Conservation (phyloP, 148 eudicot species). For the Vaccinium darrowii region DNA sequence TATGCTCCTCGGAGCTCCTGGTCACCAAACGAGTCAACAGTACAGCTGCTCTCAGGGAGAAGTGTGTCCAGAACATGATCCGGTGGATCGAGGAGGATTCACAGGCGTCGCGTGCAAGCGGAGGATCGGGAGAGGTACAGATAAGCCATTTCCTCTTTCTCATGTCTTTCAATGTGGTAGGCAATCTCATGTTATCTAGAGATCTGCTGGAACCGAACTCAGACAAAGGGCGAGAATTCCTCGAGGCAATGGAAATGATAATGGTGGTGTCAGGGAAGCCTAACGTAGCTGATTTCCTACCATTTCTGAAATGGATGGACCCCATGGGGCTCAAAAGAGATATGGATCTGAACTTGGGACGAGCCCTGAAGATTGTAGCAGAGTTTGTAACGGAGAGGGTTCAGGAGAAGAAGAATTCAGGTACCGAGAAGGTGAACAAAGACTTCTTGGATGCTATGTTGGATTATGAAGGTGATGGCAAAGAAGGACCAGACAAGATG, state of each 20-base stretch:
- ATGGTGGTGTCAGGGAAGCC: constrained; percentile 3
- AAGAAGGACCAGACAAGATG: constrained; percentile 12
- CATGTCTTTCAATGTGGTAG: constrained; percentile 31
- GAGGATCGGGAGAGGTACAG: constrained; percentile 15
- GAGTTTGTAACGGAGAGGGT: constrained; percentile 9
- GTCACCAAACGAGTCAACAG: constrained; percentile 18
- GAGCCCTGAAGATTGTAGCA: background rate
- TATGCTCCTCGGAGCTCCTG: constrained; percentile 22
- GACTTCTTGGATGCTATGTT: constrained; percentile 7
- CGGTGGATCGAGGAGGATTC: constrained; percentile 29
- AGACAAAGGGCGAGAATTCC: constrained; percentile 8
- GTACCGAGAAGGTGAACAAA: background rate
- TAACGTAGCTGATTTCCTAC: constrained; percentile 16
- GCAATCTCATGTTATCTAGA: constrained; percentile 40
- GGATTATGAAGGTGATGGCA: constrained; percentile 15
- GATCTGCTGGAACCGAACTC: constrained; percentile 26
- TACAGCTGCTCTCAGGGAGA: constrained; percentile 8
- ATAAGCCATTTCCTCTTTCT: constrained; percentile 29
- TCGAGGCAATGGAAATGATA: background rate
- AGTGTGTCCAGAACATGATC: constrained; percentile 19
- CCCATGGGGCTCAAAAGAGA: background rate
- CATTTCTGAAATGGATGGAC: constrained; percentile 10
- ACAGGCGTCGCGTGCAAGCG: background rate
- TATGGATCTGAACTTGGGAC: background rate
- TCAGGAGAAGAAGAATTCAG: background rate